A percentile compares a stretch with the other conserved stretches of the same genome.
Evolutionary conservation across 2,329 filamentous ascomycete species (phyloP).

Genomic region (Rutstroemia sp.): DNA sequence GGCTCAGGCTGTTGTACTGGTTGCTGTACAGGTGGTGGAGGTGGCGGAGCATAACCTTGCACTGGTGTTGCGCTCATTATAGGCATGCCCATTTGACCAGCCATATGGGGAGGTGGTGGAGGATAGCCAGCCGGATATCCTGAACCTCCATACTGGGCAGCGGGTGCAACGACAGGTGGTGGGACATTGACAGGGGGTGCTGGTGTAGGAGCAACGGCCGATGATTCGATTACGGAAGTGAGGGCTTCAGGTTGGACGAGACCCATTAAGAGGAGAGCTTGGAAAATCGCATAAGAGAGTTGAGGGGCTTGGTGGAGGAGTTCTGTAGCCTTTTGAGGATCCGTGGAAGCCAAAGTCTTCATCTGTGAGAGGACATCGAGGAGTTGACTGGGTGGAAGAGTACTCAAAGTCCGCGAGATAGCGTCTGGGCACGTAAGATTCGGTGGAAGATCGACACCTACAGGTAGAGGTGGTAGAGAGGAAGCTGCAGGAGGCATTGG

Average conservation of each 20-base stretch:
- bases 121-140: conserved; percentile 32
- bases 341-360: conserved; percentile 78
- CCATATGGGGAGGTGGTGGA: conserved; percentile 33
- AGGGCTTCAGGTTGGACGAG: conserved; percentile 82
- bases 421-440: conserved; percentile 81
- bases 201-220: conserved; percentile 36
- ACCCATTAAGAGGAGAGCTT: conserved; percentile 85
- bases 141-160: conserved; percentile 27
- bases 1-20: conserved; percentile 39
- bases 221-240: conserved; percentile 65
- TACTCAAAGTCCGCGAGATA: conserved; percentile 84
- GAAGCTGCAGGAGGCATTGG: conserved; percentile 28
- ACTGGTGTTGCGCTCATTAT: conserved; percentile 37
- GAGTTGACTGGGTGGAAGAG: conserved; percentile 78
- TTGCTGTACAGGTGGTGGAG: conserved; percentile 24
- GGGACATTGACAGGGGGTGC: conserved; percentile 29
- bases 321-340: conserved; percentile 77
- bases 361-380: conserved; percentile 92
- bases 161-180: conserved; percentile 24
- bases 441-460: conserved; percentile 75
- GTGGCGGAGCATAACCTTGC: conserved; percentile 31
- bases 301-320: conserved; percentile 85
- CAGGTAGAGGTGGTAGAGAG: conserved; percentile 70
- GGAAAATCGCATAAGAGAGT: conserved; percentile 90
- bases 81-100: conserved; percentile 31